These are phyloP conservation scores for Penicillium lagena DNA, from an alignment of 495 filamentous ascomycete species.

Conservation along the genomic window DNA sequence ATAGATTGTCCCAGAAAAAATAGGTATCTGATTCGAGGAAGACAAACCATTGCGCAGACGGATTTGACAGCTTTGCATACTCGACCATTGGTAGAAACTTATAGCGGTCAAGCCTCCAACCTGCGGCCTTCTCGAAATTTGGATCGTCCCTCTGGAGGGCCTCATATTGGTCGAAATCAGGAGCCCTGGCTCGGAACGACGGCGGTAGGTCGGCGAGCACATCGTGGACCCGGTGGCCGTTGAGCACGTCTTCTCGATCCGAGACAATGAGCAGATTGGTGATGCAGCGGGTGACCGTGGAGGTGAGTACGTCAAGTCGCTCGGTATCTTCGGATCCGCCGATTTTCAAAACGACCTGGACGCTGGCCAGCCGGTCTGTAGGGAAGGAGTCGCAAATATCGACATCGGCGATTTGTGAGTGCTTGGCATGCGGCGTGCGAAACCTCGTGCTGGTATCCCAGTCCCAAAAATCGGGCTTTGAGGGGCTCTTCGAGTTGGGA, in stretches of 20 bases:
- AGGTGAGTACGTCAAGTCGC: constrained; percentile 24
- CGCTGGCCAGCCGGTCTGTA: constrained; percentile 16
- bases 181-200: constrained; percentile 19
- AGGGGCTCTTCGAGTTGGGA: too few species aligned
- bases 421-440: too few species aligned
- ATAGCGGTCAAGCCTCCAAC: constrained; percentile 57
- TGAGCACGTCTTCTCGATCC: constrained; percentile 30
- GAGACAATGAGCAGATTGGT: constrained; percentile 38
- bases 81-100: constrained; percentile 60
- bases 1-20: constrained; percentile 55
- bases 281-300: constrained; percentile 32
- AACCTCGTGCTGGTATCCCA: too few species aligned
- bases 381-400: constrained; percentile 27
- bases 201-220: constrained; percentile 29
- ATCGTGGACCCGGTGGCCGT: constrained; percentile 29
- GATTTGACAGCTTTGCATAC: constrained; percentile 45
- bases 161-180: constrained; percentile 31
- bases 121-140: constrained; percentile 13
- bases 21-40: constrained; percentile 62
- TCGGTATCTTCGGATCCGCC: constrained; percentile 26
- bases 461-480: too few species aligned
- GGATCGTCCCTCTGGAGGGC: constrained; percentile 12
- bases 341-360: constrained; percentile 35
- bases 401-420: too few species aligned
- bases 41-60: constrained; percentile 52